These are phyloP conservation scores for Boletellus ananas DNA, from an alignment of 768 basidiomycete genomes.

Conservation along the genomic window DNA sequence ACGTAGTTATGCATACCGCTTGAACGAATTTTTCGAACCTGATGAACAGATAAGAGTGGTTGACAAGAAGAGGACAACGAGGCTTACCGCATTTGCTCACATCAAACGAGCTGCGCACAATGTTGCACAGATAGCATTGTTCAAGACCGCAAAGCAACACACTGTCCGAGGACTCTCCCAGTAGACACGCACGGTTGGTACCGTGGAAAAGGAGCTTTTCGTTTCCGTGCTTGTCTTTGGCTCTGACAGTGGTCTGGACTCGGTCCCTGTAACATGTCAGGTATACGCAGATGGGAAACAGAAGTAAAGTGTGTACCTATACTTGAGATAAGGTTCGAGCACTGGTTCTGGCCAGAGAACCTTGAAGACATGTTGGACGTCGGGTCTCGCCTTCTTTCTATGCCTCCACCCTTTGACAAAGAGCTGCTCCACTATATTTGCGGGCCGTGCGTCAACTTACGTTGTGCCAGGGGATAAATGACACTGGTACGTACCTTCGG, in stretches of 20 bases:
- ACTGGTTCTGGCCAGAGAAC: conserved; percentile 43
- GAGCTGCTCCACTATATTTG: conserved; percentile 42
- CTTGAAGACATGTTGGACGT: conserved; percentile 48
- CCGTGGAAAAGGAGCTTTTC: conserved; percentile 67
- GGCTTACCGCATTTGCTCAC: conserved; percentile 52
- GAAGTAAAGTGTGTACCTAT: conserved; percentile 38
- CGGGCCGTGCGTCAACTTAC: neutral
- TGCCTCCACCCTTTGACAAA: conserved; percentile 57
- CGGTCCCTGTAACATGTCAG: conserved; percentile 15
- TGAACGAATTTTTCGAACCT: conserved; percentile 57
- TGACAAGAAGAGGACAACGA: neutral
- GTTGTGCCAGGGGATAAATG: neutral
- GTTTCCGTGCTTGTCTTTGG: conserved; percentile 36
- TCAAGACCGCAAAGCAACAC: conserved; percentile 46
- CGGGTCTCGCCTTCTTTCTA: conserved; percentile 47
- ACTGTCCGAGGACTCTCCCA: conserved; percentile 51
- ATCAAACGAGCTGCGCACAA: conserved; percentile 59
- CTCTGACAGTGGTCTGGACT: conserved; percentile 26
- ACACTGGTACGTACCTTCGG: conserved; percentile 35
- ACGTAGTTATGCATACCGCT: conserved; percentile 32
- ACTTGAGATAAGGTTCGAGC: conserved; percentile 43
- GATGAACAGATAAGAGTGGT: conserved; percentile 9
- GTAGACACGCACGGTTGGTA: conserved; percentile 53
- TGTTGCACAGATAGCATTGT: conserved; percentile 52
- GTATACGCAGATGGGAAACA: conserved; percentile 14